Evolutionary conservation across 805 yeast species (phyloP), one percentile per base, ranked within the genome.

Genomic region (Nadsonia fulvescens): DNA sequence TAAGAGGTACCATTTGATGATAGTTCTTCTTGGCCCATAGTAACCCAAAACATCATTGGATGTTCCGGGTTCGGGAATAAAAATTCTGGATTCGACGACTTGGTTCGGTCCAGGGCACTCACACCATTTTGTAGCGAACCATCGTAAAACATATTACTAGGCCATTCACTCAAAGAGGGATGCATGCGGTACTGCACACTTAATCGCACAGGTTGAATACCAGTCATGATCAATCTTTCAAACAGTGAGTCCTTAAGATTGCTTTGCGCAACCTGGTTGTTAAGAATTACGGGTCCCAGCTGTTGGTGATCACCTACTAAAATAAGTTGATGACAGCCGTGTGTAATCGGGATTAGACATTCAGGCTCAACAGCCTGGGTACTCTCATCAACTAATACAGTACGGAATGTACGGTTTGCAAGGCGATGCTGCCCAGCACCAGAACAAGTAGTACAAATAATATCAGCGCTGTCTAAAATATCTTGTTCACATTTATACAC

Each of bases 41-140:
- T 72, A 1, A 78, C 73, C 94, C 94, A 82, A 41, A 83, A 78
- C 89, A 83, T 76, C 93, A 81, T 79, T n/a, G 94, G 95, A 4
- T 59, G 61, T 25, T 68, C 72, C 13, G 59, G 57, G 14, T 76
- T 71, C 2, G 93, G 93, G 95, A 94, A 83, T n/a, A 93, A 93
- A 54, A 82, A 81, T 4, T 62, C 54, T n/a, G n/a, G n/a, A 5
- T 69, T 56, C 15, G 63, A 53, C 1, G 51, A 34, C 11, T 71
- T 45, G 8, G 62, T 53, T 34, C 94, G 61, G 34, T 79, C 72
- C 28, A 70, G 77, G 17, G 67, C 61, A 2, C 89, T 74, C 9
- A 83, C 92, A 37, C 95, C 94, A 44, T 83, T 82, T 47, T 82
- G 94, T 38, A 83, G 61, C 22, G 75, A 63, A 15, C 95, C 95